Evolutionary conservation across 2,329 filamentous ascomycete genomes (phyloP).

Genomic region (Aureobasidium lini): DNA sequence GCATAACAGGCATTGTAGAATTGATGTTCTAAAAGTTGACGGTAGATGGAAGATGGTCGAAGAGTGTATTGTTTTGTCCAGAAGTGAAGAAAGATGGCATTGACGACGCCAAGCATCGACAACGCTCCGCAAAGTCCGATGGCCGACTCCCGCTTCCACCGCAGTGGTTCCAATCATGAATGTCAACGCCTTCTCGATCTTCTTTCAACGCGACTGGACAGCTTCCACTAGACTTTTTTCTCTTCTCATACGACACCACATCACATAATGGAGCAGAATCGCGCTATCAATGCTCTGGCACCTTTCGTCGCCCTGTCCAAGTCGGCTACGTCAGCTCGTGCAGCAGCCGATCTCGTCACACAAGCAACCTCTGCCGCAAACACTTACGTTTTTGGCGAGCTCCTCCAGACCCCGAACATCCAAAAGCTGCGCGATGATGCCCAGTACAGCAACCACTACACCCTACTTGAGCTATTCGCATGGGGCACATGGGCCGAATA

Average conservation of each 20-base stretch:
- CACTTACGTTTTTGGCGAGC: conserved; percentile 88
- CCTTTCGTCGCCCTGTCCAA: conserved; percentile 88
- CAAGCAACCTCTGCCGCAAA: conserved; percentile 84
- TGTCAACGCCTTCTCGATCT: too few species aligned
- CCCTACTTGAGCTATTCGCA: conserved; percentile 79
- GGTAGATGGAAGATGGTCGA: too few species aligned
- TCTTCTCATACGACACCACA: not conserved
- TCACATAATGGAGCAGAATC: conserved; percentile 62
- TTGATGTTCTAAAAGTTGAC: too few species aligned
- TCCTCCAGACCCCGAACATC: conserved; percentile 74
- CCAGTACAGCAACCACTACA: conserved; percentile 58
- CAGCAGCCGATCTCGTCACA: conserved; percentile 75
- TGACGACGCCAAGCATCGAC: too few species aligned
- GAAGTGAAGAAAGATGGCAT: too few species aligned
- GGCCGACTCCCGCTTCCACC: too few species aligned
- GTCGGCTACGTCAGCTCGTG: conserved; percentile 73
- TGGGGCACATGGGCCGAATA: conserved; percentile 85
- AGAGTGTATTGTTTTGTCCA: too few species aligned
- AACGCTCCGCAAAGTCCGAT: too few species aligned
- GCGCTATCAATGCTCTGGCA: conserved; percentile 55
- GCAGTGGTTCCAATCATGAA: too few species aligned
- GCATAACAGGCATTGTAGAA: too few species aligned
- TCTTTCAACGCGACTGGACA: too few species aligned
- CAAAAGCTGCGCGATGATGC: conserved; percentile 59
- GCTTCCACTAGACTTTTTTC: too few species aligned